phyloP scores from a whole-genome alignment of 495 filamentous ascomycete genomes.

The Daldinia caldariorum region DNA sequence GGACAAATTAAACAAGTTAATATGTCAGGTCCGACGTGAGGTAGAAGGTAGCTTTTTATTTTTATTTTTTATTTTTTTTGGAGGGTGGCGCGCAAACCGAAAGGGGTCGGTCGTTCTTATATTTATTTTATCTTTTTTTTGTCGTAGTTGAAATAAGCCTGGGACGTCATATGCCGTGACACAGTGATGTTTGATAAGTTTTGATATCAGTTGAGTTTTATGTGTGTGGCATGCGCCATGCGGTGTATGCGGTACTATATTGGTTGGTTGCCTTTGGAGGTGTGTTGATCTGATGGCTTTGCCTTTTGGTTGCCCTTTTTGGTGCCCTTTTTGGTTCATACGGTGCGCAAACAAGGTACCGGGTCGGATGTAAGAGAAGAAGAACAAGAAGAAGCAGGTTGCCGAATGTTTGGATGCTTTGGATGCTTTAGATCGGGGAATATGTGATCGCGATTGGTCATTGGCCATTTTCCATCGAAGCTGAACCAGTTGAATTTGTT shows the following conservation, averaged over 20 bases:
- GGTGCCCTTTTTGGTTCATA: not conserved
- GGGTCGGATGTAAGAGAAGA: not conserved
- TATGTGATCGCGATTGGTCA: constrained; percentile 44
- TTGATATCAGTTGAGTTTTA: too few species aligned
- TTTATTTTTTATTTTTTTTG: constrained; percentile 38
- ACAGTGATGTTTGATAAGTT: constrained; percentile 27
- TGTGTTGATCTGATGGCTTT: too few species aligned
- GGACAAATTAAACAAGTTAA: not conserved
- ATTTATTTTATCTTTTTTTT: not conserved
- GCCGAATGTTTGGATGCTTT: constrained; percentile 36
- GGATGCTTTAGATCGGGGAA: constrained; percentile 38
- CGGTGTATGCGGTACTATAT: too few species aligned
- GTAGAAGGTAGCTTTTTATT: constrained; percentile 15
- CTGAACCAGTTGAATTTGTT: constrained; percentile 45
- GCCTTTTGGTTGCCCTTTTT: not conserved
- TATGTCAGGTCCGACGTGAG: constrained; percentile 6
- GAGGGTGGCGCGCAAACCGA: constrained; percentile 37
- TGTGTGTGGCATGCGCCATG: too few species aligned
- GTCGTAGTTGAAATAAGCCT: constrained; percentile 42
- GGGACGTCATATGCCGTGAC: constrained; percentile 44
- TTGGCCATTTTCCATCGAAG: constrained; percentile 44
- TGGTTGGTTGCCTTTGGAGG: too few species aligned
- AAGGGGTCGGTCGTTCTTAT: constrained; percentile 21
- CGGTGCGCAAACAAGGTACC: constrained; percentile 30
- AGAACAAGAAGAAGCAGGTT: constrained; percentile 34